These are phyloP conservation scores for Carex kokanica DNA, from an alignment of 176 grass and related monocot genomes.

Conservation along the genomic window DNA sequence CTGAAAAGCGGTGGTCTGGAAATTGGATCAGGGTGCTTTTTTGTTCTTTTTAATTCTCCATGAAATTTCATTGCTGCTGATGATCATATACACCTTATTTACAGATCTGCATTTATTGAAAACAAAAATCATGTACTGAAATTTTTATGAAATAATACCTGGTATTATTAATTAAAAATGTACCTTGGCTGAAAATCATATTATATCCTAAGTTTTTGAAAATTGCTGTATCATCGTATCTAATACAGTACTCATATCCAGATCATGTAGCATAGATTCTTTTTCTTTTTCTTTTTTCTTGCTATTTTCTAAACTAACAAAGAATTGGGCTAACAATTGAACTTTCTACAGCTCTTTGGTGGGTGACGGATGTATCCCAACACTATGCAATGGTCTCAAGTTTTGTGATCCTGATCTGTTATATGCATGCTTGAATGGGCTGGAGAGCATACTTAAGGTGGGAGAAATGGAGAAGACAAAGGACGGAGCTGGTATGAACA, in stretches of 20 bases:
- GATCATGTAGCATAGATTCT: not conserved
- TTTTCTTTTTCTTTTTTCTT: not conserved
- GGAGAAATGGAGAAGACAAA: conserved; percentile 52
- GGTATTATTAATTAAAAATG: not conserved
- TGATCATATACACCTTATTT: not conserved
- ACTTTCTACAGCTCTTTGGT: conserved; percentile 54
- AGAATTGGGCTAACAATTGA: not conserved
- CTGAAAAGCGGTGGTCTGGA: not conserved
- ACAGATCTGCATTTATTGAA: not conserved
- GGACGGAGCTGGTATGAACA: conserved; percentile 30
- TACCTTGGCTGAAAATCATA: not conserved
- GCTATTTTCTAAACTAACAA: not conserved
- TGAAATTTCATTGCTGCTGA: not conserved
- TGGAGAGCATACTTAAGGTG: conserved; percentile 58
- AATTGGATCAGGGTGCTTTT: not conserved
- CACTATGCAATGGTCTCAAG: conserved; percentile 54
- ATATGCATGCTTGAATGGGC: conserved; percentile 51
- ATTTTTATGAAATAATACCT: not conserved
- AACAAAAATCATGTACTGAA: not conserved
- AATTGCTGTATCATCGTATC: not conserved
- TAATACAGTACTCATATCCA: not conserved
- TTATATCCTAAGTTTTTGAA: not conserved
- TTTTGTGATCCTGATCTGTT: conserved; percentile 46
- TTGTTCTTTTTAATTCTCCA: not conserved
- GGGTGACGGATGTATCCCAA: conserved; percentile 55